These are phyloP conservation scores for Lagerstroemia speciosa DNA, from an alignment of 345 rosid species.

Conservation along the genomic window DNA sequence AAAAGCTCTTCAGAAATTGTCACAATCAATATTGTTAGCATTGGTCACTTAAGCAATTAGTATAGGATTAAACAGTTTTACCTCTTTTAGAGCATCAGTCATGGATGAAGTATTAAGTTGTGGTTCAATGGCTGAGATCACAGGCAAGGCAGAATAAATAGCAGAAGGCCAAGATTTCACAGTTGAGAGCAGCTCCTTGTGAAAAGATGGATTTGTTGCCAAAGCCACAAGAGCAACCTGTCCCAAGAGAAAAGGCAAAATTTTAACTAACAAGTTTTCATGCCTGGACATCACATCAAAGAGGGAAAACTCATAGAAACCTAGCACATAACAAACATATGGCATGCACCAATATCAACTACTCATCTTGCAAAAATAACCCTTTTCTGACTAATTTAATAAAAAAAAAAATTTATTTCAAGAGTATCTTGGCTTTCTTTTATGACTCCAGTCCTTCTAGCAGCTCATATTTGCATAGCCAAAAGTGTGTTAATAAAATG, in stretches of 20 bases:
- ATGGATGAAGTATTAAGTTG: slow-evolving; percentile 90
- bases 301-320: background rate
- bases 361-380: background rate
- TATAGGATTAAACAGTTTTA: slow-evolving; percentile 14
- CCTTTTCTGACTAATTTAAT: background rate
- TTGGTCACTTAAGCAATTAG: background rate
- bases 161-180: slow-evolving; percentile 90
- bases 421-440: background rate
- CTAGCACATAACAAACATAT: background rate
- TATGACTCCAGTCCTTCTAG: background rate
- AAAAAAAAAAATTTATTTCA: background rate
- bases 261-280: background rate
- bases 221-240: slow-evolving; percentile 97
- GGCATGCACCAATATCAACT: background rate
- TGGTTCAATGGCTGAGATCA: slow-evolving; percentile 95
- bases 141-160: slow-evolving; percentile 76
- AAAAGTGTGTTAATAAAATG: background rate
- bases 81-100: slow-evolving; percentile 97
- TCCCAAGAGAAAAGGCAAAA: slow-evolving; percentile 11
- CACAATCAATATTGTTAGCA: background rate
- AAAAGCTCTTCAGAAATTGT: slow-evolving; percentile 4
- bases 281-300: background rate
- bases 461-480: background rate
- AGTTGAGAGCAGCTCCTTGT: slow-evolving; percentile 75
- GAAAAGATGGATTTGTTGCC: slow-evolving; percentile 84